These are phyloP conservation scores for Casuarina equisetifolia DNA, from an alignment of 306 rosid species.

Conservation along the genomic window DNA sequence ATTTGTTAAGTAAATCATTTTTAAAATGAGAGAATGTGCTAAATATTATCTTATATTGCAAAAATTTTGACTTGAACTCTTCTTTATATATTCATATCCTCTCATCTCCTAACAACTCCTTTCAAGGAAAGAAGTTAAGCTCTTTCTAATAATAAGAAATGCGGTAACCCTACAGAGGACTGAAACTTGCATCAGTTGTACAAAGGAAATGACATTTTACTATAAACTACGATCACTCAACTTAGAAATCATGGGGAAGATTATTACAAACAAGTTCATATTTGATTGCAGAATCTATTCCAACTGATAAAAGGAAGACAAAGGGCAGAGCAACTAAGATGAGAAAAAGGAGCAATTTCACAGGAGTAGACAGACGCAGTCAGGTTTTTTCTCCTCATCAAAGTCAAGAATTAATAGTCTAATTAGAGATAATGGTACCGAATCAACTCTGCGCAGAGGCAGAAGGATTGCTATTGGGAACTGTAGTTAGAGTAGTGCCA, in stretches of 20 bases:
- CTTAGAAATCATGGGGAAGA: constrained; percentile 29
- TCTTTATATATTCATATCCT: too few relatives aligned
- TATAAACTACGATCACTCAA: constrained; percentile 20
- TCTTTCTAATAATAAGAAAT: not conserved
- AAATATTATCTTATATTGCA: too few relatives aligned
- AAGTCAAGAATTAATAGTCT: constrained; percentile 25
- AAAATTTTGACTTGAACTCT: too few relatives aligned
- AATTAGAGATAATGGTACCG: constrained; percentile 29
- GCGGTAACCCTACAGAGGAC: not conserved
- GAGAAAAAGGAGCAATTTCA: constrained; percentile 35
- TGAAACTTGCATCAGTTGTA: not conserved
- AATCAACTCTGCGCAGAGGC: constrained; percentile 76
- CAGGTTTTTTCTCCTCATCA: constrained; percentile 27
- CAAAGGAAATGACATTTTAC: not conserved
- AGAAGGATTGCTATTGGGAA: constrained; percentile 65
- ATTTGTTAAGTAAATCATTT: too few relatives aligned
- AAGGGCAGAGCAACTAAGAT: constrained; percentile 19
- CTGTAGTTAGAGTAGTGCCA: constrained; percentile 43
- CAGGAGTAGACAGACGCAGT: constrained; percentile 26
- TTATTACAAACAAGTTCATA: constrained; percentile 42
- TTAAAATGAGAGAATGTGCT: too few relatives aligned
- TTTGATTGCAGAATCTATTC: constrained; percentile 33
- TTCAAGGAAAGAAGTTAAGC: too few relatives aligned
- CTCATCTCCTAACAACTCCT: too few relatives aligned
- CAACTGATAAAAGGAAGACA: not conserved